These are phyloP conservation scores for Nigrograna mackinnonii DNA, from an alignment of 2,329 filamentous ascomycete genomes.

Conservation along the genomic window DNA sequence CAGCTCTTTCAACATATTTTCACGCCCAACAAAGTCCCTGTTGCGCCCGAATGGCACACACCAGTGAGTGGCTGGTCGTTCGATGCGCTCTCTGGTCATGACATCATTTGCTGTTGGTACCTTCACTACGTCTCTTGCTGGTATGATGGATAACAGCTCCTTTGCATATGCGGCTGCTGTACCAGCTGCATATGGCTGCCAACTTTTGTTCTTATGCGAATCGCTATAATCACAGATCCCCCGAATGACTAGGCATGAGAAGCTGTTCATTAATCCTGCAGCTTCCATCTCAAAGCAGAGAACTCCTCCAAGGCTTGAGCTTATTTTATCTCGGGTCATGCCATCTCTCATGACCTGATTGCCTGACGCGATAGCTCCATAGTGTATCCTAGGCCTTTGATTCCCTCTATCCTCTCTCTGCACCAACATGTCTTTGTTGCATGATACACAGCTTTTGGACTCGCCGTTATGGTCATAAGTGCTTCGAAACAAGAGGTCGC, in stretches of 20 bases:
- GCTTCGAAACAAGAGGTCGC: background rate
- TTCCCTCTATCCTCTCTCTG: no score
- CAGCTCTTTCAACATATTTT: slow-evolving; percentile 8
- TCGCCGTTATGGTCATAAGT: slow-evolving; percentile 1
- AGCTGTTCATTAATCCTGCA: background rate
- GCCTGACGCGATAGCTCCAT: background rate
- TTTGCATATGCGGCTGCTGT: slow-evolving; percentile 1
- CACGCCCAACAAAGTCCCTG: slow-evolving; percentile 10
- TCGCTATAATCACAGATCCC: slow-evolving; percentile 6
- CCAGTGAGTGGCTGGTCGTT: no score
- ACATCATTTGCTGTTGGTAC: no score
- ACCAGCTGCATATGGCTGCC: slow-evolving; percentile 1
- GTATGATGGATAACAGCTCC: slow-evolving; percentile 3
- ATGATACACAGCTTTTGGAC: background rate
- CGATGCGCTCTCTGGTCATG: slow-evolving; percentile 1
- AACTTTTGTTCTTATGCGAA: slow-evolving; percentile 4
- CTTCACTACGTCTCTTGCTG: background rate
- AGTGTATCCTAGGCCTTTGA: background rate
- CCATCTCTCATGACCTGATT: slow-evolving; percentile 1
- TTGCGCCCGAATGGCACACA: slow-evolving; percentile 28
- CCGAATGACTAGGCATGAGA: slow-evolving; percentile 4
- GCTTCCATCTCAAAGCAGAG: no score
- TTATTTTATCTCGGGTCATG: background rate
- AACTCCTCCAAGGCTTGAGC: background rate
- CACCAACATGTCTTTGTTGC: background rate